Evolutionary conservation across 148 eudicot species (phyloP), one percentile per base, ranked within the genome.

Genomic region (Vaccinium macrocarpon): DNA sequence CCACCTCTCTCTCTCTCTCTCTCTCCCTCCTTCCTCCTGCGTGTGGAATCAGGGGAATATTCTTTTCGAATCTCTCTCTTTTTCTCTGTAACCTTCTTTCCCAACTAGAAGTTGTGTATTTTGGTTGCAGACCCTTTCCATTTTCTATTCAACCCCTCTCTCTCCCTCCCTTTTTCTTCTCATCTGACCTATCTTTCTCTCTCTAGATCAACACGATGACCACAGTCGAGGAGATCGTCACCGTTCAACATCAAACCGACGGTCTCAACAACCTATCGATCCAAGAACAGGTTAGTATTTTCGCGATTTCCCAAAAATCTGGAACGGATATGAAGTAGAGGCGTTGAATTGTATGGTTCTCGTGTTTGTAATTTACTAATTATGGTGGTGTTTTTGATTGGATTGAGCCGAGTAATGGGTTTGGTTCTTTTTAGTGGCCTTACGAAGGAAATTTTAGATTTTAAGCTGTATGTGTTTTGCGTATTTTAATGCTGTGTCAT

Each of bases 211-310:
- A 18, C 84, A 66, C 13, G 72, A 87, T 85, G 89, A 79, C 89
- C 76, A 12, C 91, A 62, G 76, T 72, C 27, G 84, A 75, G 61
- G 85, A 84, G 82, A 82, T 25, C 35, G 72, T 85, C 78, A 76
- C 21, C 66, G 88, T 42, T 71, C 79, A 70, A 50, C 61, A 80
- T 23, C 82, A 62, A 38, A 77, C 48, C 23, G 13, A 46, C 53
- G 81, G n/a, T 52, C 46, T 88, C 75, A 79, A 74, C n/a, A 83
- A 84, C 50, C 78, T 82, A 78, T 76, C 89, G 1, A 50, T 84
- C 27, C 77, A 79, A 46, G 72, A 72, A 14, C 79, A 79, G 79
- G 84, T 82, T 70, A 8, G 71, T 19, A 3, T 52, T 23, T 68
- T 68, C 8, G 73, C 18, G 73, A 68, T 68, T 68, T 68, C 73